phyloP scores from a whole-genome alignment of 2,329 filamentous ascomycete species.

The Annulohypoxylon truncatum region DNA sequence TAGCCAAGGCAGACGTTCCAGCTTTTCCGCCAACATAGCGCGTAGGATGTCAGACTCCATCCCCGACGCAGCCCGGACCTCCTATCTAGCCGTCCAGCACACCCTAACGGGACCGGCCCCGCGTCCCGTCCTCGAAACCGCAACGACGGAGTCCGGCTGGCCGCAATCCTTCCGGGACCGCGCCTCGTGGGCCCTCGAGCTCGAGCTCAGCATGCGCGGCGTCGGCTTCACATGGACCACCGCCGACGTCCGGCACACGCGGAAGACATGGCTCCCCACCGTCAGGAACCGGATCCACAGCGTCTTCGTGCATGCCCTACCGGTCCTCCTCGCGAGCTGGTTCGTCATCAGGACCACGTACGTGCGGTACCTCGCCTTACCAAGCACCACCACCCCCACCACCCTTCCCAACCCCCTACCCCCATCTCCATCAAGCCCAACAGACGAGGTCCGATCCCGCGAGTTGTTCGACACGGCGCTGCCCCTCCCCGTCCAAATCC shows the following conservation, averaged over 20 bases:
- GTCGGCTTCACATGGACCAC: constrained; percentile 59
- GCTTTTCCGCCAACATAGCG: neutral
- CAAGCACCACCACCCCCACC: no score
- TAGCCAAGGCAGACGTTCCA: constrained; percentile 3
- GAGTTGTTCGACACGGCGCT: constrained; percentile 52
- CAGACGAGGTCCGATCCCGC: constrained; percentile 5
- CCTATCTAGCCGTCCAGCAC: constrained; percentile 35
- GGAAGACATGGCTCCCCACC: constrained; percentile 57
- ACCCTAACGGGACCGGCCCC: constrained; percentile 43
- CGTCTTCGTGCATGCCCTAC: constrained; percentile 53
- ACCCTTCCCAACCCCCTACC: neutral
- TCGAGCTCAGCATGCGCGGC: constrained; percentile 57
- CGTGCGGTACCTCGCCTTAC: constrained; percentile 34
- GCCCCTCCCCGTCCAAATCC: constrained; percentile 49
- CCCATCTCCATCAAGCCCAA: neutral
- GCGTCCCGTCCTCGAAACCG: constrained; percentile 52
- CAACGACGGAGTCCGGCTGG: constrained; percentile 54
- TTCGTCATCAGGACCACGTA: constrained; percentile 51
- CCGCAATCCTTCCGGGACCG: constrained; percentile 54
- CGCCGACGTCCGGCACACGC: constrained; percentile 57
- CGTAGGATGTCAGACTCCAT: constrained; percentile 16
- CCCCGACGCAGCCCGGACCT: constrained; percentile 15
- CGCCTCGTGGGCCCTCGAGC: constrained; percentile 57
- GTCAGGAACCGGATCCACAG: constrained; percentile 54
- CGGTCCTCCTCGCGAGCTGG: constrained; percentile 53